phyloP scores from a whole-genome alignment of 345 rosid genomes.

The Turnera subulata region DNA sequence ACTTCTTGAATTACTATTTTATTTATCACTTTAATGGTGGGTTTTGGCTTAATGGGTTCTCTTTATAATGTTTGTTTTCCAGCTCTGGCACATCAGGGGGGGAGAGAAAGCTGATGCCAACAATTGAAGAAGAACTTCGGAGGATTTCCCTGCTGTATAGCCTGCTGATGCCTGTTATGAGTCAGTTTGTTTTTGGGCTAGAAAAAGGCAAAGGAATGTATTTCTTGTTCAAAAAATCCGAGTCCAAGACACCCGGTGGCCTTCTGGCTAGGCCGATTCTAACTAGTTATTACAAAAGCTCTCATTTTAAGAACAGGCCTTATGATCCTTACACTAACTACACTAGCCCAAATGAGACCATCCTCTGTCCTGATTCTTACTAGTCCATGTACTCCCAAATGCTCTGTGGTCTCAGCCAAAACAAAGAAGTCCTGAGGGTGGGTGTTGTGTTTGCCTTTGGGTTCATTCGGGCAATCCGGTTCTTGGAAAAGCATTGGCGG shows the following conservation, averaged over 20 bases:
- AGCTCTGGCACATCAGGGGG: constrained; percentile 98
- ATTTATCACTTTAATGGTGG: too few species aligned
- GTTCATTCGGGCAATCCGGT: constrained; percentile 52
- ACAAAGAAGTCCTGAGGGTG: constrained; percentile 43
- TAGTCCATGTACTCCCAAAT: constrained; percentile 60
- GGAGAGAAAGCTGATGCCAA: constrained; percentile 62
- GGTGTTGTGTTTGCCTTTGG: constrained; percentile 63
- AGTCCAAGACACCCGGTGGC: constrained; percentile 48
- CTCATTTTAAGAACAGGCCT: constrained; percentile 43
- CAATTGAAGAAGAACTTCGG: constrained; percentile 43
- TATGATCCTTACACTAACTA: constrained; percentile 49
- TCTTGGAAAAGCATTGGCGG: constrained; percentile 46
- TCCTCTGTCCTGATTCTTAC: constrained; percentile 51
- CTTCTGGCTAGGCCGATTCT: constrained; percentile 56
- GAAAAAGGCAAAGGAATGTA: constrained; percentile 63
- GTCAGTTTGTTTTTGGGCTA: constrained; percentile 39
- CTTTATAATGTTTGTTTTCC: constrained; percentile 9
- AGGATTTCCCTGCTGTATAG: constrained; percentile 51
- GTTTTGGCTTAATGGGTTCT: constrained; percentile 13
- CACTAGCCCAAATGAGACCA: constrained; percentile 55
- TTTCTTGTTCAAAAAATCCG: constrained; percentile 56
- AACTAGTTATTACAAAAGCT: constrained; percentile 57
- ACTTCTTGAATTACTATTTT: too few species aligned
- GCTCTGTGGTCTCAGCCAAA: constrained; percentile 53
- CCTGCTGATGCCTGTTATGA: constrained; percentile 54